Evolutionary conservation across 2,329 filamentous ascomycete genomes (phyloP).

Genomic region (Mollisia scopiformis): DNA sequence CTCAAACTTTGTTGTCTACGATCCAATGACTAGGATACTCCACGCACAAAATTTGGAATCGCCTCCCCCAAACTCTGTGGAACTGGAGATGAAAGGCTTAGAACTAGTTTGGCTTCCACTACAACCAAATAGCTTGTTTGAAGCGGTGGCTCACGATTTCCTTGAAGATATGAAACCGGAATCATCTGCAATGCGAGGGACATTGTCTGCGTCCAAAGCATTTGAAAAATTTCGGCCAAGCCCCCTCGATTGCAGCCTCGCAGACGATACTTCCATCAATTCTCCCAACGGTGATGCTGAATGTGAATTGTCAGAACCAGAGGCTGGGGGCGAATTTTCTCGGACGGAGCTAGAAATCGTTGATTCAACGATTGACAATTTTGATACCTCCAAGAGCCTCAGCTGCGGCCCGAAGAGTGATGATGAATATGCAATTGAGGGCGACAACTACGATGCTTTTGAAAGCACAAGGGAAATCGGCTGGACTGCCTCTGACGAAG

Average conservation of each 20-base stretch:
- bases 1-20: constrained; percentile 24
- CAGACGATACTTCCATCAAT: no score
- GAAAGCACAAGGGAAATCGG: background rate
- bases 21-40: constrained; percentile 9
- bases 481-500: background rate
- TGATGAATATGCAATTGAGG: background rate
- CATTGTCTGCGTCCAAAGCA: background rate
- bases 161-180: background rate
- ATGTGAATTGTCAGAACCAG: no score
- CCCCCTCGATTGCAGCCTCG: no score
- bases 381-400: background rate
- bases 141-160: background rate
- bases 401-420: background rate
- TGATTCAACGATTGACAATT: no score
- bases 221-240: no score
- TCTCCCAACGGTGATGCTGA: no score
- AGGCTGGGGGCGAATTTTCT: no score
- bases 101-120: constrained; percentile 19
- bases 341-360: no score
- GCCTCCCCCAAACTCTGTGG: constrained; percentile 13
- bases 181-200: background rate
- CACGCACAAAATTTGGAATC: constrained; percentile 14
- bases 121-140: background rate
- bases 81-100: constrained; percentile 12
- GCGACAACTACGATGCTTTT: no score